Evolutionary conservation across 2,329 filamentous ascomycete genomes (phyloP), one percentile per base, ranked within the genome.

Genomic region (Calonectria hongkongensis): DNA sequence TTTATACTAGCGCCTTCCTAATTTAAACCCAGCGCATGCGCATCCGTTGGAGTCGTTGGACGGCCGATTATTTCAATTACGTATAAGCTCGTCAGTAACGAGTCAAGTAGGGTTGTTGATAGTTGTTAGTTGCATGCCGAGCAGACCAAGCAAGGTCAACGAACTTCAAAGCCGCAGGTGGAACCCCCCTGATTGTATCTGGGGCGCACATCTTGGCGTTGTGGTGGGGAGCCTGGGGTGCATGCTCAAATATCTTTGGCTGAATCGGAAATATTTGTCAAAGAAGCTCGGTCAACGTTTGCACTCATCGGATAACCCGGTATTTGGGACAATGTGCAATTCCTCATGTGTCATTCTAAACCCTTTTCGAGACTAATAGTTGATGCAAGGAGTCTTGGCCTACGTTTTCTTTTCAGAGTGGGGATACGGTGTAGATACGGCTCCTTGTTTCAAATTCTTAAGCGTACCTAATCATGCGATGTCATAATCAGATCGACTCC

Each of bases 161-260:
- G 36, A 15, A 27, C 21, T 21, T 25, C 10, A 41, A 60, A 41
- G 54, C 36, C 33, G 28, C 33, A 28, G 13, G 54, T 41, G 54
- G 54, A 21, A 60, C 54, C 54, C 33, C 54, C 54, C 33, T 36
- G 33, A 58, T 4, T 21, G n/a, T 33, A 58, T 41, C 33, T 39
- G n/a, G 54, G 33, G 54, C 33, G 21, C 21, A 25, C 36, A 60
- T 60, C 54, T 60, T 60, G 54, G 54, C 54, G 33, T 27, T 25
- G 21, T 18, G 21, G 54, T 60, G 54, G 54, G 25, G 36, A 41
- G n/a, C 39, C 54, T 60, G 54, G 54, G 33, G 39, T 28, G 33
- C 36, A 25, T 39, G 33, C 54, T 60, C 25, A 18, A 33, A 36
- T 41, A 41, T 41, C 33, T 60, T 60, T 60, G 54, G 54, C 39